phyloP scores from a whole-genome alignment of 2,329 filamentous ascomycete genomes.

The Xylaria sp. region DNA sequence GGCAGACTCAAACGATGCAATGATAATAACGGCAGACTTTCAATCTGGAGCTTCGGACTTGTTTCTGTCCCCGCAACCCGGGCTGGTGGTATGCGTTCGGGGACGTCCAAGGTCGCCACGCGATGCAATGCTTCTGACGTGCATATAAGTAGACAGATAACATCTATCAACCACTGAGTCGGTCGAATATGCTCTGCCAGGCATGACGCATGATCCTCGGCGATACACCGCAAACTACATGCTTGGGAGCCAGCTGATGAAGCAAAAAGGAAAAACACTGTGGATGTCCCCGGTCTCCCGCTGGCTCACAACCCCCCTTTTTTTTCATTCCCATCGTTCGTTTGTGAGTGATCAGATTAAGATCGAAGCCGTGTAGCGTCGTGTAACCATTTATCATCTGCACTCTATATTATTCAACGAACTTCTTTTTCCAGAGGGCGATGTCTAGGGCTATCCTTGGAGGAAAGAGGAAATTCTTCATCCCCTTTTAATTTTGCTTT shows the following conservation, averaged over 20 bases:
- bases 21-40: not conserved
- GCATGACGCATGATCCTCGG: slow-evolving; percentile 25
- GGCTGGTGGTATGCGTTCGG: slow-evolving; percentile 35
- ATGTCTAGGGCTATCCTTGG: not conserved
- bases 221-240: slow-evolving; percentile 24
- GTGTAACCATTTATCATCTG: slow-evolving; percentile 21
- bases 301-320: slow-evolving; percentile 4
- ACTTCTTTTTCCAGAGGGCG: slow-evolving; percentile 3
- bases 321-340: slow-evolving; percentile 9
- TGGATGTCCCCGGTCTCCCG: slow-evolving; percentile 4
- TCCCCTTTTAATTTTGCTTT: slow-evolving; percentile 31
- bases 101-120: slow-evolving; percentile 10
- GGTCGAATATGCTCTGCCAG: slow-evolving; percentile 18
- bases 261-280: slow-evolving; percentile 1
- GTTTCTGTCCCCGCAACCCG: slow-evolving; percentile 26
- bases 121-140: slow-evolving; percentile 35
- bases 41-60: not conserved
- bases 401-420: slow-evolving; percentile 2
- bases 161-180: slow-evolving; percentile 28
- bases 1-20: not conserved
- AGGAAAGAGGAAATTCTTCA: not conserved
- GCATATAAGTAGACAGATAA: slow-evolving; percentile 31
- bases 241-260: not conserved
- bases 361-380: slow-evolving; percentile 19
- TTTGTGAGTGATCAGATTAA: slow-evolving; percentile 30